Base-by-base conservation (phyloP, 257 asterid species). In the Nyctanthes arbortristis region DNA sequence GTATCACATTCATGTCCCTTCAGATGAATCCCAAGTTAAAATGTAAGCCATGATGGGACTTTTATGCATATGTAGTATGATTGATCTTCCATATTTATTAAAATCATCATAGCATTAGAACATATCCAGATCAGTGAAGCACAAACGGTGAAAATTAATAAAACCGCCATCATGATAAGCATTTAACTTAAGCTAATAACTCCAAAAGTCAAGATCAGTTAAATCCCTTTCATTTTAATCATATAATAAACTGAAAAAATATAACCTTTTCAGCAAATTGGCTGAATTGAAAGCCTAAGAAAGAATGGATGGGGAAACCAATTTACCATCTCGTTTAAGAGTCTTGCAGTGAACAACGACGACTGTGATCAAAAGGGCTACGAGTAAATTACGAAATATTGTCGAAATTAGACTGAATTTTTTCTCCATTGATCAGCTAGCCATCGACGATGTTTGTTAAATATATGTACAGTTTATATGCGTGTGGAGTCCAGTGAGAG, bases 311-410 rank as follows among this genome's bases (percentile, higher is more conserved):
- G 61, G 63, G 65, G 18, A 61, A 70, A 35, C 4, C n/a, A n/a
- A n/a, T n/a, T 76, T 73, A 93, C 98, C 96, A 75, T 88, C 98
- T 73, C 98, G 88, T 80, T 93, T 93, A 56, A 85, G 90, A 59
- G 97, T 93, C 84, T 93, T 90, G 86, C 92, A 81, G 61, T 65
- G 62, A 65, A 81, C 97, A 79, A 68, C 82, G 80, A 32, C 84
- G 82, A 73, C 85, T 29, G 73, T 78, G 28, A 88, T 67, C 65
- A 82, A 62, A 0, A 59, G 54, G 18, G 80, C 72, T 13, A 73
- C 5, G 77, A 79, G 10, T 11, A 76, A 64, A n/a, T 80, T 75
- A 49, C 58, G 47, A 40, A 75, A 31, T 11, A 18, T 20, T 33
- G 79, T 31, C 25, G 66, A 65, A 33, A 73, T n/a, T 7, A 63